phyloP scores from a whole-genome alignment of 2,329 filamentous ascomycete genomes.

The Penicillium sp. region DNA sequence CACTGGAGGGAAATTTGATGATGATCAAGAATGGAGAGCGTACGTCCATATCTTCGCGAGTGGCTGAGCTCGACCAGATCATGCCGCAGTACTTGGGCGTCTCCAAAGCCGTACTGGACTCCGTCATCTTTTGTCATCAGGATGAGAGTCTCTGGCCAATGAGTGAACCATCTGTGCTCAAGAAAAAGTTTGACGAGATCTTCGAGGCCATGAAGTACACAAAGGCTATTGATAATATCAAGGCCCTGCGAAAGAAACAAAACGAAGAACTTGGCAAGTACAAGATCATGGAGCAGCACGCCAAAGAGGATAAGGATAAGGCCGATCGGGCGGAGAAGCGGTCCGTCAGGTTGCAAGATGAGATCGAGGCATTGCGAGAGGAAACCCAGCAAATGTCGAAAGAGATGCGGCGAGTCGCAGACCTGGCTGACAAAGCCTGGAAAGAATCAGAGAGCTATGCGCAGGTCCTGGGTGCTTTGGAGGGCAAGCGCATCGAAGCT shows the following conservation, averaged over 20 bases:
- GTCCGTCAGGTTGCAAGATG: slow-evolving; percentile 61
- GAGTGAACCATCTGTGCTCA: slow-evolving; percentile 79
- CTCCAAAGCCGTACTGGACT: slow-evolving; percentile 83
- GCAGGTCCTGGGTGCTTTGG: slow-evolving; percentile 70
- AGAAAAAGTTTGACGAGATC: slow-evolving; percentile 95
- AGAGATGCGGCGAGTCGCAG: slow-evolving; percentile 43
- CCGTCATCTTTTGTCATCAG: slow-evolving; percentile 97
- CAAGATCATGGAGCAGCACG: slow-evolving; percentile 72
- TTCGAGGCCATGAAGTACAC: slow-evolving; percentile 97
- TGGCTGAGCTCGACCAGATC: slow-evolving; percentile 76
- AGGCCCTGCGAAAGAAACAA: slow-evolving; percentile 77
- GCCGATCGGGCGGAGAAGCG: slow-evolving; percentile 69
- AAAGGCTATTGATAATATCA: slow-evolving; percentile 95
- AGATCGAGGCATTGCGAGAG: slow-evolving; percentile 57
- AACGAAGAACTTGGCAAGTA: slow-evolving; percentile 70
- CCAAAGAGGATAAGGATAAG: slow-evolving; percentile 80
- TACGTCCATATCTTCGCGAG: slow-evolving; percentile 72
- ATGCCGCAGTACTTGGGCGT: slow-evolving; percentile 87
- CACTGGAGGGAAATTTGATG: slow-evolving; percentile 74
- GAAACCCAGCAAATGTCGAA: slow-evolving; percentile 61
- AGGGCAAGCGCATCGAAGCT: slow-evolving; percentile 73
- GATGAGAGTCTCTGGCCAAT: slow-evolving; percentile 97
- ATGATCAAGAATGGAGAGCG: slow-evolving; percentile 78
- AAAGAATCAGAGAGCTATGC: slow-evolving; percentile 71
- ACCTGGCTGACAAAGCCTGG: slow-evolving; percentile 64